Base-by-base conservation (phyloP, 441 rosid species). In the Bruguiera hainesii region DNA sequence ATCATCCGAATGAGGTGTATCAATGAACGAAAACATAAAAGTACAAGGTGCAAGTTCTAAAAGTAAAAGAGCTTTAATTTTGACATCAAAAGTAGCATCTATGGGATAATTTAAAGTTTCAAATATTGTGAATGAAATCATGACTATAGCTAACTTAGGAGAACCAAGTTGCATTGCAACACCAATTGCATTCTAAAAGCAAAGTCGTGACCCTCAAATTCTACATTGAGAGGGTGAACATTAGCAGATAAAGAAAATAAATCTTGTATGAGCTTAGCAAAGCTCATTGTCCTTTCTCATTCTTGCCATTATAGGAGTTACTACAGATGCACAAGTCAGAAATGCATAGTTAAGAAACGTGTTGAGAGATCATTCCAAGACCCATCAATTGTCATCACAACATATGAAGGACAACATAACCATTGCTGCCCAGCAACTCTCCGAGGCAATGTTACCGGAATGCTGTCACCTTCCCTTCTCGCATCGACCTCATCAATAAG, bases 291-390 rank as follows among this genome's bases (percentile, higher is more conserved):
- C 11, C 28, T 55, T 53, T 21, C 16, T 15, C 29, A 23, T 23
- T 23, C 35, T 55, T 46, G 56, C 7, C 30, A 52, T 31, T 69
- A 73, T 84, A 93, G 98, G 74, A 93, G 97, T 65, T 93, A 93
- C 73, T 90, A 93, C 71, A 77, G 97, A 68, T 93, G 98, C 85
- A 93, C 98, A 2, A 88, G 76, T 23, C 90, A 84, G 70, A 84
- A 79, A 67, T 93, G 97, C 78, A 81, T 68, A 0, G 97, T 93
- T 56, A 93, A 93, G 91, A 93, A 93, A 63, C 80, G 93, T 0
- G 90, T 93, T 15, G 98, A 93, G 71, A 90, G 97, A 75, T 93
- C 98, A 10, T 87, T 71, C 61, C 84, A 90, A 63, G 98, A 93
- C 75, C 93, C 93, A 21, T 68, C 90, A 7, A 78, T 80, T 31